A percentile compares a stretch with the other conserved stretches of the same genome.
Conservation (phyloP, 768 basidiomycete species). For the Phylloporus rhodoxanthus region DNA sequence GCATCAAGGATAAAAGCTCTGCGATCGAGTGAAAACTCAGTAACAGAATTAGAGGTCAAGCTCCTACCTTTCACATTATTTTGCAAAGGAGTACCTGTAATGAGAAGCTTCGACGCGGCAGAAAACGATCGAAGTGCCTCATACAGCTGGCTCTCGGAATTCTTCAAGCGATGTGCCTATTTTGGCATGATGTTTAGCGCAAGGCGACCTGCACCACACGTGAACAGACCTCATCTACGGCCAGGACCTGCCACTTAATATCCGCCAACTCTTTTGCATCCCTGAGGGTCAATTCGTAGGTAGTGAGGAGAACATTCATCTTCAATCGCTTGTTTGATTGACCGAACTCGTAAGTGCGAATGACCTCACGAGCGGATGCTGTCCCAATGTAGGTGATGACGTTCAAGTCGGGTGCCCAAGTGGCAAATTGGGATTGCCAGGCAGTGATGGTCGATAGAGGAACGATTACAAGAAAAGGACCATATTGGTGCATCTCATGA, state of each 20-base stretch:
- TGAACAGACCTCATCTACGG: slow-evolving; percentile 82
- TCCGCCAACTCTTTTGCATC: slow-evolving; percentile 84
- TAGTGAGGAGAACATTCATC: slow-evolving; percentile 96
- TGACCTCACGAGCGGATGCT: slow-evolving; percentile 80
- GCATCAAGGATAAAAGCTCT: slow-evolving; percentile 97
- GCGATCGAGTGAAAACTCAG: slow-evolving; percentile 9
- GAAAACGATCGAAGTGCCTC: slow-evolving; percentile 88
- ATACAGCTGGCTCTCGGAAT: slow-evolving; percentile 95
- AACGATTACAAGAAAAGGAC: slow-evolving; percentile 96
- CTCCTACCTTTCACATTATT: slow-evolving; percentile 94
- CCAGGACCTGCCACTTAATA: slow-evolving; percentile 96
- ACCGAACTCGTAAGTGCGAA: slow-evolving; percentile 90
- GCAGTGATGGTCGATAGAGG: slow-evolving; percentile 97
- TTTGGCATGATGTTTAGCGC: slow-evolving; percentile 12
- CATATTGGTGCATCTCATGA: slow-evolving; percentile 87
- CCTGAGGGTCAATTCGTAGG: slow-evolving; percentile 91
- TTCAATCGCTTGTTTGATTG: slow-evolving; percentile 81
- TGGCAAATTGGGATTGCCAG: slow-evolving; percentile 91
- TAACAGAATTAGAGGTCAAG: slow-evolving; percentile 1
- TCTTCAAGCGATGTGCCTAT: slow-evolving; percentile 95
- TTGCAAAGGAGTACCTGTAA: slow-evolving; percentile 96
- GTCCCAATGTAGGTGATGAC: slow-evolving; percentile 96
- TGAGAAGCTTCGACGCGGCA: slow-evolving; percentile 88
- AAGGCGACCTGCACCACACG: neutral
- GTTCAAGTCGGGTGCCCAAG: slow-evolving; percentile 96